Evolutionary conservation across 257 asterid species (phyloP).

Genomic region (Scutellaria baicalensis): DNA sequence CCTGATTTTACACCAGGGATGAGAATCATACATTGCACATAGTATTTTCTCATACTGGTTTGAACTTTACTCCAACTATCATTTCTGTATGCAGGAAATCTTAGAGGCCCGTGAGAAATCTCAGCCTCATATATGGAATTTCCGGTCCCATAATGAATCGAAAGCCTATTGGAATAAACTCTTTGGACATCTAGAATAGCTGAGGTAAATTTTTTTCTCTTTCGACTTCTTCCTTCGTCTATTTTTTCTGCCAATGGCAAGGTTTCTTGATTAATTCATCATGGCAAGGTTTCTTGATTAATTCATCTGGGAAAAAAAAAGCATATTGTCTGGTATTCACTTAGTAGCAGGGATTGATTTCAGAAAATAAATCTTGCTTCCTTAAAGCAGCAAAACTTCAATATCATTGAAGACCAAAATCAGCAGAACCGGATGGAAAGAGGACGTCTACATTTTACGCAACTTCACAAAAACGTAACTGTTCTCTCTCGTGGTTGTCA

Average conservation of each 20-base stretch:
- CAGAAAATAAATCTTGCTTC: not conserved
- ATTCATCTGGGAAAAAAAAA: not conserved
- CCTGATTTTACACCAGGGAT: not conserved
- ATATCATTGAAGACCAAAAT: not conserved
- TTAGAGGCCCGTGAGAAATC: slow-evolving; percentile 38
- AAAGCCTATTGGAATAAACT: slow-evolving; percentile 31
- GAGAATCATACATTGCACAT: not conserved
- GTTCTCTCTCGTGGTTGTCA: not conserved
- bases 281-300: not conserved
- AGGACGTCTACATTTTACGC: not conserved
- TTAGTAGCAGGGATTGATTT: not conserved
- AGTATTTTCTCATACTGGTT: not conserved
- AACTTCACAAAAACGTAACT: not conserved
- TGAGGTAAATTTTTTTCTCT: slow-evolving; percentile 11
- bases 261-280: not conserved
- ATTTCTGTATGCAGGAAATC: slow-evolving; percentile 45
- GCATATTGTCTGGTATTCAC: not conserved
- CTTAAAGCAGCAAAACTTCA: not conserved
- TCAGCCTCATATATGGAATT: slow-evolving; percentile 47
- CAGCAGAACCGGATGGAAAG: not conserved
- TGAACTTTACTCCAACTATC: not conserved
- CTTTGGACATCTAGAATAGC: slow-evolving; percentile 37
- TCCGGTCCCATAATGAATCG: slow-evolving; percentile 49
- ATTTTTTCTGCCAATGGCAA: not conserved
- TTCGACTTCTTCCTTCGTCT: not conserved